These are phyloP conservation scores for Closterium sp. DNA, from an alignment of 139 green algal species.

Conservation along the genomic window DNA sequence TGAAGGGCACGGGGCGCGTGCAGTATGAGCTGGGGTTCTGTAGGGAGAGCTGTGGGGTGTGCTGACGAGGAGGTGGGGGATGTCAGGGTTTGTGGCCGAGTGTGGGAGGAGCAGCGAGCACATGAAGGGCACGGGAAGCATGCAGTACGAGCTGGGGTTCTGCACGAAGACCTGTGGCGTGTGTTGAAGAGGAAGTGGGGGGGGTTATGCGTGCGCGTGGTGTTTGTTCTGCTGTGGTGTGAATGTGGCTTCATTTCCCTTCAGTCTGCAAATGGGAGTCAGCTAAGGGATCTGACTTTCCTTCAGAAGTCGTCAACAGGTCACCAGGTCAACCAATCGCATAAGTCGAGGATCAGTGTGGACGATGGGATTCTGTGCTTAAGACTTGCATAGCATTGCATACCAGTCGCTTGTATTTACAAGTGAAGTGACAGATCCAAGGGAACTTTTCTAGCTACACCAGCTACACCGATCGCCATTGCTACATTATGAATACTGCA, in stretches of 20 bases:
- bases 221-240: neutral
- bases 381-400: neutral
- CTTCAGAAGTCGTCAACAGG: neutral
- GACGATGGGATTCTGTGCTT: neutral
- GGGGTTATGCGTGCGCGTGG: neutral
- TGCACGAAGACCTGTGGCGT: neutral
- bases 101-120: too few relatives aligned
- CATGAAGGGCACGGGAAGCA: too few relatives aligned
- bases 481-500: neutral
- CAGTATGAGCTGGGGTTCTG: constrained; percentile 2
- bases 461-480: neutral
- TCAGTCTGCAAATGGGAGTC: too few relatives aligned
- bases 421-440: neutral
- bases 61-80: neutral
- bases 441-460: neutral
- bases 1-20: constrained; percentile 12
- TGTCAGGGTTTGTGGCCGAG: too few relatives aligned
- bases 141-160: too few relatives aligned
- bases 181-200: neutral
- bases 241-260: neutral
- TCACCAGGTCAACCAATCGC: too few relatives aligned
- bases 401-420: neutral
- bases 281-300: too few relatives aligned
- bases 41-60: neutral
- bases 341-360: neutral